Evolutionary conservation across 2,329 filamentous ascomycete species (phyloP).

Genomic region (Grosmannia huntii): DNA sequence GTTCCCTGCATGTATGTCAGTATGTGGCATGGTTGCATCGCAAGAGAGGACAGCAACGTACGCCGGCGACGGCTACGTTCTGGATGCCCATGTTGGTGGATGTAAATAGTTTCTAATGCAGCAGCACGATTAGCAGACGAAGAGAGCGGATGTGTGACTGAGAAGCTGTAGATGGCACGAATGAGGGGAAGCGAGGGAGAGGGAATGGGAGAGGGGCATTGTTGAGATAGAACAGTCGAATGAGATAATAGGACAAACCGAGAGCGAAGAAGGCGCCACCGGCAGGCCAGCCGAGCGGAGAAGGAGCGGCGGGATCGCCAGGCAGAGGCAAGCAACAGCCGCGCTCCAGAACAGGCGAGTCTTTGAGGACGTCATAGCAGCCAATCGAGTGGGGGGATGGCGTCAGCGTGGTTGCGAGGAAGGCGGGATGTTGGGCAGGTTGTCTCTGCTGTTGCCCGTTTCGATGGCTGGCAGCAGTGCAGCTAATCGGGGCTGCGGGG

Average conservation of each 20-base stretch:
- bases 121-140: not conserved
- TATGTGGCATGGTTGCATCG: not conserved
- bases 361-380: not conserved
- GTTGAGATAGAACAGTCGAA: not conserved
- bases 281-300: not conserved
- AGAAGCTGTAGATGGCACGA: not conserved
- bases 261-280: not conserved
- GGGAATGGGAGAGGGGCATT: not conserved
- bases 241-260: not conserved
- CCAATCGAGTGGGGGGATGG: not conserved
- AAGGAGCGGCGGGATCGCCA: not conserved
- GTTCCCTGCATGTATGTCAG: slow-evolving; percentile 16
- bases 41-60: slow-evolving; percentile 12
- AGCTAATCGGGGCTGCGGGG: too few relatives aligned
- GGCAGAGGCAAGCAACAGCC: not conserved
- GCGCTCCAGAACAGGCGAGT: not conserved
- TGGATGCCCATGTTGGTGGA: slow-evolving; percentile 17
- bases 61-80: slow-evolving; percentile 23
- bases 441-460: not conserved
- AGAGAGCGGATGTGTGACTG: not conserved
- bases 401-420: not conserved
- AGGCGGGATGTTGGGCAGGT: not conserved
- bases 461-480: too few relatives aligned
- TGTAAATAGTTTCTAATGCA: not conserved
- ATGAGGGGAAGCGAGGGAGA: not conserved